Evolutionary conservation across 2,329 filamentous ascomycete genomes (phyloP), one percentile per base, ranked within the genome.

Genomic region (Curvularia lunata): DNA sequence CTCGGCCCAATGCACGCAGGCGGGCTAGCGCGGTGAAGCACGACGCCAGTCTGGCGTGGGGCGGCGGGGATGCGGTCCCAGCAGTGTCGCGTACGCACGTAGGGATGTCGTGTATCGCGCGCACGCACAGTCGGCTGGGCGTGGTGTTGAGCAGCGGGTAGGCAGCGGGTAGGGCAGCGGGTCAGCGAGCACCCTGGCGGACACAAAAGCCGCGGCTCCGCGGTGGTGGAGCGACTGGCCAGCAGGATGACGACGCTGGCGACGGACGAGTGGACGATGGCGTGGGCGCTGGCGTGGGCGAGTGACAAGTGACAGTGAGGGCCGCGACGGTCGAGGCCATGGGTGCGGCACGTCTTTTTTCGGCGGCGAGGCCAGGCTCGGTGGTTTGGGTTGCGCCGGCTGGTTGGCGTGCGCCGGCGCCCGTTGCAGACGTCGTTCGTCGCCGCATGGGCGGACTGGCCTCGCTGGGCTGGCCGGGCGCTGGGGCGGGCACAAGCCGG

Each of bases 11-110:
- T 48, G 53, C 43, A 65, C 52, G 43, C 38, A 48, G 63, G 27
- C 45, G 63, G 63, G 25, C 48, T 68, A 65, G 68, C 64, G 70
- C 48, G 50, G 58, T 48, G 50, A 46, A 56, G 52, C 47, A 49
- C 61, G 51, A 54, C 16, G 30, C 49, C 40, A 45, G 23, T 40
- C 40, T 45, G 41, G 54, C 49, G 52, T 32, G 50, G 13, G 34
- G 48, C 25, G 53, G 45, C 40, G 48, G 40, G 38, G 41, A 46
- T 21, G 37, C 48, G 52, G 56, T 47, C 16, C 52, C 41, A 54
- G 19, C 41, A 54, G 48, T 2, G 13, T 21, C n/a, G 41, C 23
- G 41, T 43, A 43, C 23, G 25, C 19, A 19, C 21, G 40, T 30
- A 28, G 27, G 27, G 6, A 30, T 30, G 42, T n/a, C n/a, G n/a